A percentile compares a stretch with the other conserved stretches of the same genome.
phyloP scores from a whole-genome alignment of 1,139 yeast species.

The Geotrichum cucujoidarum region DNA sequence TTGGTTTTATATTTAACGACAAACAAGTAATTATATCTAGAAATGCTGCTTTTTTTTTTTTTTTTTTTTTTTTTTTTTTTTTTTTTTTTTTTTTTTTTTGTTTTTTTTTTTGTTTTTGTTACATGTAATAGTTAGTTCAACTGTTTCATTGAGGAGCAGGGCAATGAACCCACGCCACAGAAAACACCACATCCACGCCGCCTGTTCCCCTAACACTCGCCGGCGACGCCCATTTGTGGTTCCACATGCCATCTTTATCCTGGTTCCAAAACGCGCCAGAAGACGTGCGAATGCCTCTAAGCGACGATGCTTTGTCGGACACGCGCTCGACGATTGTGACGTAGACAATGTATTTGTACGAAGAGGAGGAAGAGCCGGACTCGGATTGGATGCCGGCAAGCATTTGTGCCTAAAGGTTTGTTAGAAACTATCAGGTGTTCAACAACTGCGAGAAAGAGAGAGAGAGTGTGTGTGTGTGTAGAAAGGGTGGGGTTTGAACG shows the following conservation, averaged over 20 bases:
- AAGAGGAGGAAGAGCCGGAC: conserved; percentile 24
- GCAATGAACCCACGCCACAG: conserved; percentile 35
- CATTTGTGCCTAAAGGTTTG: background rate
- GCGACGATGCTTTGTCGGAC: conserved; percentile 24
- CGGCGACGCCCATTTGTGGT: conserved; percentile 26
- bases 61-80: too few species aligned
- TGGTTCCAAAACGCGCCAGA: conserved; percentile 36
- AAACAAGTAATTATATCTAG: too few species aligned
- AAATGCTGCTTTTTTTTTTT: too few species aligned
- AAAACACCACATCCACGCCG: conserved; percentile 28
- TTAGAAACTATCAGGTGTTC: conserved; percentile 3
- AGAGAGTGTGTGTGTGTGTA: background rate
- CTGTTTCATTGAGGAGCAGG: conserved; percentile 10
- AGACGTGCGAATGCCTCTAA: conserved; percentile 29
- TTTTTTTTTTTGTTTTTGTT: too few species aligned
- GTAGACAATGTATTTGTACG: conserved; percentile 33
- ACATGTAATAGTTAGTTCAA: too few species aligned
- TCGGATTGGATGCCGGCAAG: conserved; percentile 22
- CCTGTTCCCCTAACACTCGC: conserved; percentile 11
- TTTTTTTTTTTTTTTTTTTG: too few species aligned
- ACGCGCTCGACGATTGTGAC: conserved; percentile 29
- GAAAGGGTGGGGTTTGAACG: background rate
- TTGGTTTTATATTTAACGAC: too few species aligned
- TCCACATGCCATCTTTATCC: conserved; percentile 38
- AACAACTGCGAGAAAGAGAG: too few species aligned